Base-by-base conservation (phyloP, 306 rosid species). In the Cajanus cajan region DNA sequence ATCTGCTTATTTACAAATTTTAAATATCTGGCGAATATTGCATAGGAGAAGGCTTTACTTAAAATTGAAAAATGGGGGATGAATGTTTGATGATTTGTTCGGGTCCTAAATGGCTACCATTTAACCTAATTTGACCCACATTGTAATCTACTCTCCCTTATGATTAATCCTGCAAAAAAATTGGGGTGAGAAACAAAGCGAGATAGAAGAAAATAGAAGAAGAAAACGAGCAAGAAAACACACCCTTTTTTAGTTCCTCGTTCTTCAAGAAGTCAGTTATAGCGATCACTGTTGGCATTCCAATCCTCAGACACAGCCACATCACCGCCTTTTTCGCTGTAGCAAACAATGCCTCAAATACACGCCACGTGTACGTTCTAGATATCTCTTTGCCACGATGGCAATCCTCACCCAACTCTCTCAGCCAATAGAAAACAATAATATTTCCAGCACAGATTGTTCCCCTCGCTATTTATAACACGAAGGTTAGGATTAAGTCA, bases 351-450 rank as follows among this genome's bases (percentile, higher is more conserved):
- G 90, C 39, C 11, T 39, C 21, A 1, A 0, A 7, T n/a, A 59
- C 4, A 13, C 0, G 68, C 90, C 92, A 91, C 92, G 88, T 82
- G 92, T 83, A 80, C 89, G 83, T 43, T 84, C 85, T 39, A 8
- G 88, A 89, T 84, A 28, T 51, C 8, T 82, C 83, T 15, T 4
- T 45, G 22, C 31, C 86, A 86, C 39, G 67, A 54, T 82, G 87
- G 87, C 89, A 45, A 90, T 90, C 94, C 89, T 10, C 4, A 65
- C 8, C 1, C 5, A 18, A 6, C 3, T 4, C 0, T 0, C 1
- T 1, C 47, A 0, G 1, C 96, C 94, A 90, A 90, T 91, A 68
- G 84, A 63, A 70, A 0, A 1, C 34, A 15, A 24, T 6, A 1
- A 4, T 66, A 24, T 5, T 24, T 41, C 74, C 59, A 14, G 39